phyloP scores from a whole-genome alignment of 257 asterid genomes.

The Buddleja alternifolia region DNA sequence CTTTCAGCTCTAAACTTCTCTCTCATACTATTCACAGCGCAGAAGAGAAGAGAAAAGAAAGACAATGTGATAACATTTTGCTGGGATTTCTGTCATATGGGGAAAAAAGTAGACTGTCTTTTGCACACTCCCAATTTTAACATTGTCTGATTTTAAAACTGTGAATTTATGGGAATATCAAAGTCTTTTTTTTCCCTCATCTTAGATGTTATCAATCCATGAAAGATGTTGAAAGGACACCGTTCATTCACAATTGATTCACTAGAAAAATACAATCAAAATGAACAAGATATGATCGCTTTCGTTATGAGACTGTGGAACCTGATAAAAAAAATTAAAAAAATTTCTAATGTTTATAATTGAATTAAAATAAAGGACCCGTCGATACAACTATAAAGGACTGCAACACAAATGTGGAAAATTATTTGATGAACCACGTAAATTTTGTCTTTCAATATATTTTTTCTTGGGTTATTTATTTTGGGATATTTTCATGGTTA shows the following conservation, averaged over 20 bases:
- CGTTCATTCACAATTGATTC: constrained; percentile 42
- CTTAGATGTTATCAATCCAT: constrained; percentile 41
- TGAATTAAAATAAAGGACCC: too few relatives aligned
- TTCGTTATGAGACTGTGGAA: too few relatives aligned
- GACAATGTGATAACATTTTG: constrained; percentile 37
- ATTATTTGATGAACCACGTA: too few relatives aligned
- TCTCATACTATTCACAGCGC: constrained; percentile 37
- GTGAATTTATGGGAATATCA: constrained; percentile 50
- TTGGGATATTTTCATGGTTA: constrained; percentile 15
- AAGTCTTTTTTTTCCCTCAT: constrained; percentile 35
- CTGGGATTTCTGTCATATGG: constrained; percentile 48
- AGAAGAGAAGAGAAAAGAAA: constrained; percentile 23
- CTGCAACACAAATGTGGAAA: too few relatives aligned
- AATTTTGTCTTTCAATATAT: too few relatives aligned
- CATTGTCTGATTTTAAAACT: constrained; percentile 61
- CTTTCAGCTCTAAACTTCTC: constrained; percentile 44
- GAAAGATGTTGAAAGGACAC: constrained; percentile 66
- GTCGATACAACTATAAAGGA: too few relatives aligned
- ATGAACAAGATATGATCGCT: too few relatives aligned
- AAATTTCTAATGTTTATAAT: too few relatives aligned
- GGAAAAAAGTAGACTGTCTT: constrained; percentile 61
- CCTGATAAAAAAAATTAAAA: too few relatives aligned
- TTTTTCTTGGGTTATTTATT: too few relatives aligned
- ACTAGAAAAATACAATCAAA: constrained; percentile 26
- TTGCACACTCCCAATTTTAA: constrained; percentile 60